These are phyloP conservation scores for Metschnikowia matae DNA, from an alignment of 805 yeast species.

Conservation along the genomic window DNA sequence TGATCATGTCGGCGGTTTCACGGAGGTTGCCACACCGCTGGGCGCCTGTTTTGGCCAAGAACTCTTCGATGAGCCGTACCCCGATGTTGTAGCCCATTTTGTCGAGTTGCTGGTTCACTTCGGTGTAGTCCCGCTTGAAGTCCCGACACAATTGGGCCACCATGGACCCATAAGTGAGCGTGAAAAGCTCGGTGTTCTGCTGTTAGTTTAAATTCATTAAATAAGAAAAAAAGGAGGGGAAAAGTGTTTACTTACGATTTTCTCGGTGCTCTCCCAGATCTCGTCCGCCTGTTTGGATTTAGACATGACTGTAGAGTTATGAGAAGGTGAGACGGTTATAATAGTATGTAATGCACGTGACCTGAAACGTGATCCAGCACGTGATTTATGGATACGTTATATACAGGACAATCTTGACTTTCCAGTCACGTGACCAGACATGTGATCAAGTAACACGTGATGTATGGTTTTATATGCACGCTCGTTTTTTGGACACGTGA, in stretches of 20 bases:
- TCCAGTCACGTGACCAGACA: background rate
- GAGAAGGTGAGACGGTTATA: background rate
- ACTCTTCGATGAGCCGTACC: constrained; percentile 84
- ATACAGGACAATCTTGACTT: background rate
- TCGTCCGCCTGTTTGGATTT: constrained; percentile 60
- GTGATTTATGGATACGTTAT: too few relatives aligned
- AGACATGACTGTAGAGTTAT: constrained; percentile 9
- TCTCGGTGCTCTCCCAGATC: constrained; percentile 86
- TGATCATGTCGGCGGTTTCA: constrained; percentile 83
- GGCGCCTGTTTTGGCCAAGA: constrained; percentile 81
- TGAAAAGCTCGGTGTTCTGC: constrained; percentile 84
- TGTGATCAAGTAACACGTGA: background rate
- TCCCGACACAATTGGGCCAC: constrained; percentile 90
- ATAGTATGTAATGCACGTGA: background rate
- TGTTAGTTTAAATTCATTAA: constrained; percentile 16
- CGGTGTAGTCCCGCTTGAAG: constrained; percentile 64
- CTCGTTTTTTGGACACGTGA: too few relatives aligned
- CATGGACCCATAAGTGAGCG: constrained; percentile 91
- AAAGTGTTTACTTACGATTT: constrained; percentile 52
- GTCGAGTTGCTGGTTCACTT: constrained; percentile 80
- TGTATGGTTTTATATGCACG: too few relatives aligned
- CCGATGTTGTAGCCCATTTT: constrained; percentile 97
- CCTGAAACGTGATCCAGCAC: too few relatives aligned
- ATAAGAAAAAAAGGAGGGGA: background rate
- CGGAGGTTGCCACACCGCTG: constrained; percentile 75